phyloP scores from a whole-genome alignment of 2,329 filamentous ascomycete species.

The Simplicillium aogashimaense region DNA sequence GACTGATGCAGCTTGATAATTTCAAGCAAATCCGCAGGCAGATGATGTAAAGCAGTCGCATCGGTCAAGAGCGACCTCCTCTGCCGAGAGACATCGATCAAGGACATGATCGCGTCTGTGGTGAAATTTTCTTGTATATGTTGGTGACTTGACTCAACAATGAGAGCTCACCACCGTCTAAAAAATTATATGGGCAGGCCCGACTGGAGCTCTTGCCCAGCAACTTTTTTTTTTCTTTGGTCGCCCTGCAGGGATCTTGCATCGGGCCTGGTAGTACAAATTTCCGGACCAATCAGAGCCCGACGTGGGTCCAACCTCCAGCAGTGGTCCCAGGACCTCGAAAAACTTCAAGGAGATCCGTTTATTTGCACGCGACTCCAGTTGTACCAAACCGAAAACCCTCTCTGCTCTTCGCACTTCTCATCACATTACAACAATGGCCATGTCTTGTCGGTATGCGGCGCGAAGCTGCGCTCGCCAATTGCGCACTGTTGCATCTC shows the following conservation, averaged over 20 bases:
- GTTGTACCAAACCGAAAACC: constrained; percentile 14
- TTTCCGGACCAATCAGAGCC: constrained; percentile 26
- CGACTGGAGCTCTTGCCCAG: constrained; percentile 1
- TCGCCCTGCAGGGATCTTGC: constrained; percentile 10
- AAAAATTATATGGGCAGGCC: background rate
- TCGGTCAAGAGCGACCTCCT: constrained; percentile 47
- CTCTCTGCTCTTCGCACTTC: constrained; percentile 11
- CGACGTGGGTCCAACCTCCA: constrained; percentile 3
- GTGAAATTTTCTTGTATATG: constrained; percentile 4
- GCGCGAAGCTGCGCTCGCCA: constrained; percentile 56
- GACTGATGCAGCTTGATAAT: constrained; percentile 55
- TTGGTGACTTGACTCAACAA: constrained; percentile 7
- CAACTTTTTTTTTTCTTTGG: constrained; percentile 15
- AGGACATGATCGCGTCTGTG: constrained; percentile 37
- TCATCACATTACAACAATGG: constrained; percentile 34
- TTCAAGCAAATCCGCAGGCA: constrained; percentile 62
- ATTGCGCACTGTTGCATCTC: constrained; percentile 38
- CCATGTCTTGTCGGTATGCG: constrained; percentile 52
- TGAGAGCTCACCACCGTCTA: constrained; percentile 4
- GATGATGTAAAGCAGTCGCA: constrained; percentile 40
- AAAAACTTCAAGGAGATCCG: constrained; percentile 29
- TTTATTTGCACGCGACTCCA: constrained; percentile 15
- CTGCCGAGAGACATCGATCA: constrained; percentile 44
- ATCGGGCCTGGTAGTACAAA: constrained; percentile 21
- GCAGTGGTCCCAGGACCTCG: constrained; percentile 20